Evolutionary conservation across 495 filamentous ascomycete genomes (phyloP).

Genomic region (Xanthoparmelia taractica): DNA sequence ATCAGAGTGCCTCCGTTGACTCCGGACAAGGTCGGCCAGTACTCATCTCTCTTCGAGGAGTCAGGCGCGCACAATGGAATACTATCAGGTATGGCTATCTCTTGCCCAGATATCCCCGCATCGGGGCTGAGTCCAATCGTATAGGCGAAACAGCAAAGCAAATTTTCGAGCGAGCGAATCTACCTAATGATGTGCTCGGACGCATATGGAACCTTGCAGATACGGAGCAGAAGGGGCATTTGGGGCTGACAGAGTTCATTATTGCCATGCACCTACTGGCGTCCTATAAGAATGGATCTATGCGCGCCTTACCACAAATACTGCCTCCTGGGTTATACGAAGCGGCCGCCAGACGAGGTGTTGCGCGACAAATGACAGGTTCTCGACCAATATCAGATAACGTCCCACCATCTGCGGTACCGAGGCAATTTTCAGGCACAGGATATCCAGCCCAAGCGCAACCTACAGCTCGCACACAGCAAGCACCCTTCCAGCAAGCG

Average conservation of each 20-base stretch:
- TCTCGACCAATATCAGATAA: conserved; percentile 36
- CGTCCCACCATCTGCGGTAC: conserved; percentile 50
- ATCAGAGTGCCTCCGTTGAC: conserved; percentile 87
- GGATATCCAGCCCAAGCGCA: conserved; percentile 42
- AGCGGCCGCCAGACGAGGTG: conserved; percentile 67
- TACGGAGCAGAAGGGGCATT: conserved; percentile 78
- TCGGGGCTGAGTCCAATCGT: too few species aligned
- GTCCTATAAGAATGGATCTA: conserved; percentile 73
- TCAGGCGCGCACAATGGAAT: conserved; percentile 70
- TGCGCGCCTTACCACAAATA: conserved; percentile 70
- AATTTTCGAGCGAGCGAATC: conserved; percentile 86
- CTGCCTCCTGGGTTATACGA: conserved; percentile 86
- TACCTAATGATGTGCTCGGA: conserved; percentile 84
- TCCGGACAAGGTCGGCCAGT: conserved; percentile 82
- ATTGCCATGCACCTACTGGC: conserved; percentile 96
- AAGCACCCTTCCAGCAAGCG: conserved; percentile 45
- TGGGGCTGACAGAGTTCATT: conserved; percentile 89
- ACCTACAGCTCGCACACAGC: conserved; percentile 51
- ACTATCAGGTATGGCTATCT: conserved; percentile 56
- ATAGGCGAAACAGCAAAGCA: conserved; percentile 76
- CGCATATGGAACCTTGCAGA: conserved; percentile 94
- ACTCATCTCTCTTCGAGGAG: conserved; percentile 77
- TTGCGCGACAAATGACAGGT: conserved; percentile 41
- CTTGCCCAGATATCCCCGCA: not conserved
- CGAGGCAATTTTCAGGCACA: conserved; percentile 65